Conservation (phyloP, 2,329 filamentous ascomycete genomes). For the Fusarium dimerum region DNA sequence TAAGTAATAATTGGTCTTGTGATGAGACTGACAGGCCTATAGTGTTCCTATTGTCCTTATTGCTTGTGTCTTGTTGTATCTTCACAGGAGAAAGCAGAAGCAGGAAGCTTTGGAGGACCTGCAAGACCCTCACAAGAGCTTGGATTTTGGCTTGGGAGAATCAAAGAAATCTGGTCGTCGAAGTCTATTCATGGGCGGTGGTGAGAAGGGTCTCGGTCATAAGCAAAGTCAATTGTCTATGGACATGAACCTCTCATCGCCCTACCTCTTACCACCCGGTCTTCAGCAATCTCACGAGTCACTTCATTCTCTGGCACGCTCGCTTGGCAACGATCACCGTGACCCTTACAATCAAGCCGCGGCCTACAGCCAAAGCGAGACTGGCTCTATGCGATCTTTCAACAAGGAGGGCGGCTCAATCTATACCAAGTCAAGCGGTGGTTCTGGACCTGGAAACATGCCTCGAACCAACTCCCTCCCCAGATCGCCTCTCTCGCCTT, state of each 20-base stretch:
- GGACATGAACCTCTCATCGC: constrained; percentile 75
- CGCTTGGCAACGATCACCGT: constrained; percentile 70
- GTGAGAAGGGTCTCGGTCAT: constrained; percentile 52
- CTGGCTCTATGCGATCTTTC: constrained; percentile 56
- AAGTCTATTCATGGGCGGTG: constrained; percentile 44
- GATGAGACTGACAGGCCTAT: constrained; percentile 20
- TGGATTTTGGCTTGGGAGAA: constrained; percentile 83
- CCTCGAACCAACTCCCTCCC: constrained; percentile 46
- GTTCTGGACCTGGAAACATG: constrained; percentile 33
- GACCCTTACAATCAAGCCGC: constrained; percentile 78
- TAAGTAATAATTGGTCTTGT: constrained; percentile 1
- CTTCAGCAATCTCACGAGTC: constrained; percentile 81
- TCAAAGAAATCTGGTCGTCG: constrained; percentile 38
- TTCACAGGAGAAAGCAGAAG: constrained; percentile 77
- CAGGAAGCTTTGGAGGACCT: constrained; percentile 76
- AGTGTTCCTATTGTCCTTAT: constrained; percentile 77
- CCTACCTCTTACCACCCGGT: constrained; percentile 89
- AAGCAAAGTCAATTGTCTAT: constrained; percentile 63
- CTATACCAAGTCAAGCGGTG: constrained; percentile 46
- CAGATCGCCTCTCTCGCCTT: constrained; percentile 38
- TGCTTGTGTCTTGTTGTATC: constrained; percentile 66
- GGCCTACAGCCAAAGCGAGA: constrained; percentile 59
- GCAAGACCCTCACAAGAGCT: constrained; percentile 82
- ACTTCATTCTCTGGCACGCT: constrained; percentile 79
- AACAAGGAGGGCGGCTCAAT: constrained; percentile 47